These are phyloP conservation scores for Sugiyamaella smithiae DNA, from an alignment of 805 yeast genomes.

Conservation along the genomic window DNA sequence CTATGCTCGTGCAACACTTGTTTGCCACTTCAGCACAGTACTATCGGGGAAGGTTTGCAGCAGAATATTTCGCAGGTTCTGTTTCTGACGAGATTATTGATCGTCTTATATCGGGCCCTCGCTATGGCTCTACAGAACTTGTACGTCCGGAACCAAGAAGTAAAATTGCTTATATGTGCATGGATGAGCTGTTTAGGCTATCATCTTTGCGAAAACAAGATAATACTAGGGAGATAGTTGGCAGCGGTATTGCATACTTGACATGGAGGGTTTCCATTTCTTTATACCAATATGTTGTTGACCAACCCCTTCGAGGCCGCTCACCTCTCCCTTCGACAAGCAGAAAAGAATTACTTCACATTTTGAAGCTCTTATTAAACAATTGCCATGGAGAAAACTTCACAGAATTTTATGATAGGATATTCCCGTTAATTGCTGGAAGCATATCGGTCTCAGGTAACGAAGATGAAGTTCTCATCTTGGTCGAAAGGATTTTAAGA, in stretches of 20 bases:
- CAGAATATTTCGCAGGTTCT: conserved; percentile 24
- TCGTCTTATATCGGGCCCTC: conserved; percentile 44
- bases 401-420: neutral
- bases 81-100: conserved; percentile 41
- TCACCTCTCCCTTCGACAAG: conserved; percentile 69
- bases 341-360: conserved; percentile 51
- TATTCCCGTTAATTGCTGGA: conserved; percentile 14
- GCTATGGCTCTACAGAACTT: conserved; percentile 64
- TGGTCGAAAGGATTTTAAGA: conserved; percentile 10
- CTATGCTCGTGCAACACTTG: conserved; percentile 46
- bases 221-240: conserved; percentile 26
- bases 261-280: conserved; percentile 58
- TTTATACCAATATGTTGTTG: conserved; percentile 62
- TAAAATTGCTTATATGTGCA: conserved; percentile 52
- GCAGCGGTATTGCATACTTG: conserved; percentile 46
- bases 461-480: conserved; percentile 10
- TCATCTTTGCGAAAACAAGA: conserved; percentile 28
- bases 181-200: conserved; percentile 50
- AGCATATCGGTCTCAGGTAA: conserved; percentile 12
- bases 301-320: conserved; percentile 53
- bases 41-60: conserved; percentile 44
- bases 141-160: conserved; percentile 44
- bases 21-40: conserved; percentile 59
- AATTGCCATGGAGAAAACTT: neutral
- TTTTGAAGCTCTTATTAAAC: conserved; percentile 23